Percentiles rank a stretch among this genome's conserved stretches.
These are phyloP conservation scores for Westerdykella ornata DNA, from an alignment of 2,329 filamentous ascomycete species.

Conservation along the genomic window DNA sequence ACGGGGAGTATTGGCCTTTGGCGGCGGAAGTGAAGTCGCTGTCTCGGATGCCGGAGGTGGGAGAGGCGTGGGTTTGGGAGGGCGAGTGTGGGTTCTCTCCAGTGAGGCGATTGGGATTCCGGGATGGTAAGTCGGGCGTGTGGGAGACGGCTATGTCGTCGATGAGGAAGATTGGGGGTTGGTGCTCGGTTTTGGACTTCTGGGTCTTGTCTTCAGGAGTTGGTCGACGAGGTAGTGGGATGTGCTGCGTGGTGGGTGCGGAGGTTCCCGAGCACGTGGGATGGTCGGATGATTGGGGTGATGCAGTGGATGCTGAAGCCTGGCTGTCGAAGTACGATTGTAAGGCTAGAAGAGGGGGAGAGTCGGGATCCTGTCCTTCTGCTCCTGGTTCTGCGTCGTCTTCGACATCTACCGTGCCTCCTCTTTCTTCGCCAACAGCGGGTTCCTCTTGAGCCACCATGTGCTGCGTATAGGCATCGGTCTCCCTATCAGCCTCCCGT, in stretches of 20 bases:
- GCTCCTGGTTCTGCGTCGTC: not conserved
- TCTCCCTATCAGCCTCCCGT: slow-evolving; percentile 10
- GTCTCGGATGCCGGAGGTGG: slow-evolving; percentile 11
- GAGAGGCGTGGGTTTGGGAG: slow-evolving; percentile 4
- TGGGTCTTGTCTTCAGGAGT: slow-evolving; percentile 10
- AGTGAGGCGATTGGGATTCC: not conserved
- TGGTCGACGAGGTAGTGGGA: slow-evolving; percentile 10
- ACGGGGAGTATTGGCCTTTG: slow-evolving; percentile 20
- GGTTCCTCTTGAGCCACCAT: slow-evolving; percentile 19
- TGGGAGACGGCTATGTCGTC: not conserved
- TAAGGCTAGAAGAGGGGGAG: too few species aligned
- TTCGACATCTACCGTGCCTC: not conserved
- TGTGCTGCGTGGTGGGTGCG: slow-evolving; percentile 7
- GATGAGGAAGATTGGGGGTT: slow-evolving; percentile 9
- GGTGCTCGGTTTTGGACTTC: slow-evolving; percentile 20
- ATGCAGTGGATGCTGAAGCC: slow-evolving; percentile 9
- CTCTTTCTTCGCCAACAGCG: slow-evolving; percentile 9
- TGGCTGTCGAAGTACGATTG: slow-evolving; percentile 22
- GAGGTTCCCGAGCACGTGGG: slow-evolving; percentile 2
- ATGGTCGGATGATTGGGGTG: slow-evolving; percentile 7
- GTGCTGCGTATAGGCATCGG: slow-evolving; percentile 15
- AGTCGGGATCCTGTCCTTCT: too few species aligned
- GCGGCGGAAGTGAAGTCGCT: slow-evolving; percentile 19
- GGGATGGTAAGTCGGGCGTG: not conserved
- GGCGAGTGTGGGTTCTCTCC: not conserved